phyloP scores from a whole-genome alignment of 1,139 yeast species.

The Diutina catenulata region DNA sequence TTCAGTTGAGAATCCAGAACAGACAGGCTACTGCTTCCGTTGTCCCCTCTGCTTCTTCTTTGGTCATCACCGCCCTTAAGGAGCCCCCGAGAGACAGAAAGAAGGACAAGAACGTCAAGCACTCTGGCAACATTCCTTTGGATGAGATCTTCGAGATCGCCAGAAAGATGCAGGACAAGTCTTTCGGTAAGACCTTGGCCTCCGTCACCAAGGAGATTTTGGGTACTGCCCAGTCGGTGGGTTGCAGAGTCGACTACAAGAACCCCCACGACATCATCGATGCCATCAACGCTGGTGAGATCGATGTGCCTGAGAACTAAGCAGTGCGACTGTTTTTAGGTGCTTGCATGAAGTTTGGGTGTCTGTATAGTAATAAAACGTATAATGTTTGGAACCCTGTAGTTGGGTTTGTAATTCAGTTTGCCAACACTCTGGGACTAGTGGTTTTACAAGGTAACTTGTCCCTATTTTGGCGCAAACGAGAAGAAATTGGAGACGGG shows the following conservation, averaged over 20 bases:
- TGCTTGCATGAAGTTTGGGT: no score
- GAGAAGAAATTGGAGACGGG: no score
- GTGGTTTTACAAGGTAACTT: conserved; percentile 47
- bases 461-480: conserved; percentile 98
- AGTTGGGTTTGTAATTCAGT: conserved; percentile 21
- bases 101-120: conserved; percentile 99
- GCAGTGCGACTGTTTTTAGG: background rate
- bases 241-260: conserved; percentile 98
- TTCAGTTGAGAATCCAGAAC: conserved; percentile 97
- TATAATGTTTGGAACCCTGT: background rate
- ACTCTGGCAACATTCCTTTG: conserved; percentile 96
- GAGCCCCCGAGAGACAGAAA: conserved; percentile 99
- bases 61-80: conserved; percentile 97
- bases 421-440: conserved; percentile 97
- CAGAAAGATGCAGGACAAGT: conserved; percentile 94
- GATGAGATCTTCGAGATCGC: conserved; percentile 97
- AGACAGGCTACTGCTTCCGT: conserved; percentile 99
- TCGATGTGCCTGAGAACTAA: conserved; percentile 89
- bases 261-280: conserved; percentile 99
- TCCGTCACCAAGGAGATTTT: conserved; percentile 97
- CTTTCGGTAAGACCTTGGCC: conserved; percentile 95
- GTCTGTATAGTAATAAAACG: conserved; percentile 4
- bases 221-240: conserved; percentile 99
- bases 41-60: conserved; percentile 99
- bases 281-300: conserved; percentile 96